These are phyloP conservation scores for Colletotrichum spaethianum DNA, from an alignment of 2,329 filamentous ascomycete genomes.

Conservation along the genomic window DNA sequence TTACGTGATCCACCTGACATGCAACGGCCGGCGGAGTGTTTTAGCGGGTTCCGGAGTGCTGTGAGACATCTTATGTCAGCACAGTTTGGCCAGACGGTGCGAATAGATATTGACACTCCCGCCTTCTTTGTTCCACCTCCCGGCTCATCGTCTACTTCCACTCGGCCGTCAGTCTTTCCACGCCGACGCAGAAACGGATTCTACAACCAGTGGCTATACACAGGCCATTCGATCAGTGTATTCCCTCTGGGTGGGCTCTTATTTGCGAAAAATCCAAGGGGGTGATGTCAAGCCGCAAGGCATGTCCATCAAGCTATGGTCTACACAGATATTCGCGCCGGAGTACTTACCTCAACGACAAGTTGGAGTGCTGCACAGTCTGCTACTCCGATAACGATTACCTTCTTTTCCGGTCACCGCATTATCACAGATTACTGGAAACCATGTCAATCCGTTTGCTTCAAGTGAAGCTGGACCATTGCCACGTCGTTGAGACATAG, in stretches of 20 bases:
- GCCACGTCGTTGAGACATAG: not conserved
- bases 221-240: too few species aligned
- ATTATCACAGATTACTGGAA: not conserved
- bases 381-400: not conserved
- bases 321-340: not conserved
- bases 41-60: not conserved
- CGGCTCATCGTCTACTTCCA: too few species aligned
- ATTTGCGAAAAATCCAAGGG: too few species aligned
- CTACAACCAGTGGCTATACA: too few species aligned
- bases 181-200: too few species aligned
- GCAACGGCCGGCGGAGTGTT: not conserved
- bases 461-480: not conserved
- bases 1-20: constrained; percentile 20
- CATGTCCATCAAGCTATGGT: not conserved
- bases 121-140: not conserved
- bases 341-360: too few species aligned
- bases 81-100: not conserved
- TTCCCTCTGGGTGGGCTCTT: too few species aligned
- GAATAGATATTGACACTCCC: not conserved
- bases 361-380: not conserved
- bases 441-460: not conserved
- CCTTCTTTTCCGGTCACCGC: not conserved
- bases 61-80: not conserved
- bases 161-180: too few species aligned
- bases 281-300: too few species aligned